A percentile compares a stretch with the other conserved stretches of the same genome.
phyloP scores from a whole-genome alignment of 345 rosid genomes.

The Eucalyptus microcorys region DNA sequence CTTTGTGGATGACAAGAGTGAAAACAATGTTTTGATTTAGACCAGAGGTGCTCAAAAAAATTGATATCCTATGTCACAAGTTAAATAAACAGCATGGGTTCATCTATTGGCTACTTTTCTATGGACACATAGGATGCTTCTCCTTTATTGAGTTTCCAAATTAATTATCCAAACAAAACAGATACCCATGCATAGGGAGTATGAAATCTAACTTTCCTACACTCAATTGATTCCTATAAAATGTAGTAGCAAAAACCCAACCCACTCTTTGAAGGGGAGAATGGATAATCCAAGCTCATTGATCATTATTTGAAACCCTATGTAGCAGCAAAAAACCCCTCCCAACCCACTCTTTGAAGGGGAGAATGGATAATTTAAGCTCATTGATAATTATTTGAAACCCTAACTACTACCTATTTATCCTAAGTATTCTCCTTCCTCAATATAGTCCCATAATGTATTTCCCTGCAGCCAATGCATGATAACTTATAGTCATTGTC shows the following conservation, averaged over 20 bases:
- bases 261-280: not conserved
- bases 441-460: not conserved
- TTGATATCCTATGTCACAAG: not conserved
- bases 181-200: not conserved
- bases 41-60: not conserved
- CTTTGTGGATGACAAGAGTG: not conserved
- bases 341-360: not conserved
- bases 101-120: not conserved
- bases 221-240: not conserved
- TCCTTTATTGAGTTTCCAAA: not conserved
- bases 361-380: not conserved
- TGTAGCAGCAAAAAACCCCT: not conserved
- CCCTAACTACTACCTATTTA: not conserved
- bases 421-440: not conserved
- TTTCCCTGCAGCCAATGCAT: not conserved
- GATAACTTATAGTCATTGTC: not conserved
- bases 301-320: not conserved
- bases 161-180: not conserved
- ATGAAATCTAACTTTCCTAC: not conserved
- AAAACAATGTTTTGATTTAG: not conserved
- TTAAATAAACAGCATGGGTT: not conserved
- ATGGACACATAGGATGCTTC: not conserved
- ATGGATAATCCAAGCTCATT: not conserved
- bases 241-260: not conserved
- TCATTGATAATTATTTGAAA: not conserved